Evolutionary conservation across 805 yeast species (phyloP).

Genomic region (Tetrapisispora pingtungensis): DNA sequence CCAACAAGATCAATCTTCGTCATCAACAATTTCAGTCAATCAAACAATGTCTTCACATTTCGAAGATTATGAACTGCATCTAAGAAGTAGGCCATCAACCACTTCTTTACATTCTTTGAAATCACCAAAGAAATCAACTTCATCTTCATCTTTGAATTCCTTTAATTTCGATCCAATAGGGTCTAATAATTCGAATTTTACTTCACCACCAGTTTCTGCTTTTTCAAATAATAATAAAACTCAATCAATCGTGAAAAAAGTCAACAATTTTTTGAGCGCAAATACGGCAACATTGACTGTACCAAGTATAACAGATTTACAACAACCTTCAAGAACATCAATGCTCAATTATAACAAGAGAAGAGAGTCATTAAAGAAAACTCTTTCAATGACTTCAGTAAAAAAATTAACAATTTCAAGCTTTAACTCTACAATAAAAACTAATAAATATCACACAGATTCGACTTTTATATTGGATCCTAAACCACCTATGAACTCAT

Average conservation of each 20-base stretch:
- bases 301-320: neutral
- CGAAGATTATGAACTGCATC: neutral
- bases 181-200: slow-evolving; percentile 19
- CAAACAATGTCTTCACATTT: neutral
- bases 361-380: slow-evolving; percentile 21
- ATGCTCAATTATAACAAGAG: neutral
- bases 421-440: neutral
- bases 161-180: neutral
- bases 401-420: neutral
- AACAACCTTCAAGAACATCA: slow-evolving; percentile 1
- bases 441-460: slow-evolving; percentile 5
- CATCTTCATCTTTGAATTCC: slow-evolving; percentile 4
- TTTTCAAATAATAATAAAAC: neutral
- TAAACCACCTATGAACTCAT: slow-evolving; percentile 19
- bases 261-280: neutral
- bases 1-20: neutral
- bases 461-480: slow-evolving; percentile 27
- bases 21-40: no score
- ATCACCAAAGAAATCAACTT: slow-evolving; percentile 18
- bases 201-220: slow-evolving; percentile 15
- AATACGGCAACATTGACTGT: neutral
- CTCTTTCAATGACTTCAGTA: slow-evolving; percentile 17
- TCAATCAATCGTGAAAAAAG: neutral
- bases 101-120: slow-evolving; percentile 11
- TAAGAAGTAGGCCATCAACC: slow-evolving; percentile 1